These are phyloP conservation scores for Zasmidium citrigriseum DNA, from an alignment of 2,329 filamentous ascomycete species.

Conservation along the genomic window DNA sequence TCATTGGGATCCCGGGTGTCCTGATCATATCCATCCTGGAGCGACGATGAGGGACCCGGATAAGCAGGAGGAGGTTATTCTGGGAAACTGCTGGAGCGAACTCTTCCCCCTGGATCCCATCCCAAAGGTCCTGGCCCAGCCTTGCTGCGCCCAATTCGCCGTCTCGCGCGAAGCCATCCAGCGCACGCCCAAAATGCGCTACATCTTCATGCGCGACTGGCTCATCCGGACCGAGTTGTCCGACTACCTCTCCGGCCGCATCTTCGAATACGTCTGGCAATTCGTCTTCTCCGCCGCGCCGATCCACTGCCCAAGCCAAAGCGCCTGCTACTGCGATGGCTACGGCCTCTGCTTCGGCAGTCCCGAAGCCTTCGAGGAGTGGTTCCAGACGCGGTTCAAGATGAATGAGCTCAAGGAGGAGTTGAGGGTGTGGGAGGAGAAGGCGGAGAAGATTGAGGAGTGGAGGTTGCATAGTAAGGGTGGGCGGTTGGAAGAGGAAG, in stretches of 20 bases:
- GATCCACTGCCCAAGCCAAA: conserved; percentile 53
- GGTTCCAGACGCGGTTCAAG: conserved; percentile 48
- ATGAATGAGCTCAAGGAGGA: conserved; percentile 44
- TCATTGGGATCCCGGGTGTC: conserved; percentile 57
- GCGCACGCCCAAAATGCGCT: conserved; percentile 54
- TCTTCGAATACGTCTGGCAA: conserved; percentile 68
- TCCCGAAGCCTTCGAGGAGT: conserved; percentile 50
- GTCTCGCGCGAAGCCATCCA: conserved; percentile 59
- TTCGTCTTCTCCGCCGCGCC: conserved; percentile 58
- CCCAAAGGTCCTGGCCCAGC: conserved; percentile 56
- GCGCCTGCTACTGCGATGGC: conserved; percentile 64
- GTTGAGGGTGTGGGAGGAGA: conserved; percentile 44
- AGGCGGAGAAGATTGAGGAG: conserved; percentile 39
- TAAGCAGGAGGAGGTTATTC: conserved; percentile 47
- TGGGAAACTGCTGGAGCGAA: conserved; percentile 49
- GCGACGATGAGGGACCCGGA: conserved; percentile 35
- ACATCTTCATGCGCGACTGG: conserved; percentile 62
- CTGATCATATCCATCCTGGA: conserved; percentile 55
- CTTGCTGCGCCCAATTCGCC: conserved; percentile 67
- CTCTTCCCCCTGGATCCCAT: conserved; percentile 51
- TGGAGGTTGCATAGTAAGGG: conserved; percentile 40
- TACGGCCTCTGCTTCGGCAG: conserved; percentile 63
- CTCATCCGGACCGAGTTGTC: conserved; percentile 57
- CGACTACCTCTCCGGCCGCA: conserved; percentile 59
- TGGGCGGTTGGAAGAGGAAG: conserved; percentile 43